Evolutionary conservation across 139 green algal genomes (phyloP), one percentile per base, ranked within the genome.

Genomic region (Chlorella sp.): DNA sequence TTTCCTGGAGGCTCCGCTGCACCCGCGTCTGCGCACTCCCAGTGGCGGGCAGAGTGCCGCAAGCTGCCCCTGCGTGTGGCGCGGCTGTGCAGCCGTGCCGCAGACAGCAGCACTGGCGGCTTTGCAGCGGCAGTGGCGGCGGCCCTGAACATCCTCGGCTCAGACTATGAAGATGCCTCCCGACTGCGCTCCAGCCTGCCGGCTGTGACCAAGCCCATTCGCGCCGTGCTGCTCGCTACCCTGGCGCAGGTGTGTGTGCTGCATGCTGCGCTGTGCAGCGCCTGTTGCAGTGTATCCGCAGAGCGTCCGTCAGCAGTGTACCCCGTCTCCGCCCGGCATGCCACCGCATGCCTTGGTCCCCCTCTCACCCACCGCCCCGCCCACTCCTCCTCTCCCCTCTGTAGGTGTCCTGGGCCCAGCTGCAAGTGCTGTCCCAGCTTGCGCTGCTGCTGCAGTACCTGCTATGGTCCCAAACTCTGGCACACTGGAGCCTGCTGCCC

Each of bases 371-470:
- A 60, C 51, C 9, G 13, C 51, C 9, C 6, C 15, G 13, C 51
- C 51, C 51, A 2, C 51, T 21, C 11, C 2, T 15, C 51, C 21
- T 3, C 51, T 15, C 11, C 15, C 21, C 56, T 36, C 7, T 51
- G 67, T 68, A 85, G 80, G 56, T 63, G 13, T 32, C 60, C 25
- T 73, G 60, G 47, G 51, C 69, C 23, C 67, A 76, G 68, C 36
- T 85, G 68, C 65, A 80, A 69, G 47, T 26, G 9, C 26, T 80
- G 51, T 26, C 71, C 16, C 81, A 76, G 68, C 60, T 88, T 55
- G 36, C 63, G 1, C 62, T 88, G 38, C 84, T 88, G 56, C 74
- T 47, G 56, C 67, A 41, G 18, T 84, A 88, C 56, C n/a, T 80
- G 9, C n/a, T 74, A 16, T 63, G 26, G 47, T 51, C 23, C 3